phyloP scores from a whole-genome alignment of 164 flowering plant genomes.

The Umbellularia californica region DNA sequence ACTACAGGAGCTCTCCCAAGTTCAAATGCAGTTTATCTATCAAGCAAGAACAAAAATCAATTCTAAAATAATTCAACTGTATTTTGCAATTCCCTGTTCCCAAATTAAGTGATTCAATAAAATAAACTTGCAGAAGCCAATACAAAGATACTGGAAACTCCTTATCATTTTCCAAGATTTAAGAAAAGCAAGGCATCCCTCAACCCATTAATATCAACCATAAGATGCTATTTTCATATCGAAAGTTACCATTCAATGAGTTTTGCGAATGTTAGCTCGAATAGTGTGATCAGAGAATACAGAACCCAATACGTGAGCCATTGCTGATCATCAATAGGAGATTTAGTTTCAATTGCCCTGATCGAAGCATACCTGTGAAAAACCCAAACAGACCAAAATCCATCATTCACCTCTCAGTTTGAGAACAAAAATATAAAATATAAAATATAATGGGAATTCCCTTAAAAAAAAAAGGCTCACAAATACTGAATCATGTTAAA shows the following conservation, averaged over 20 bases:
- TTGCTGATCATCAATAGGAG: conserved; percentile 70
- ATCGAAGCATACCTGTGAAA: conserved; percentile 73
- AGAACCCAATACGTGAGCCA: conserved; percentile 93
- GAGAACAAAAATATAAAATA: background rate
- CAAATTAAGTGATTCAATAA: background rate
- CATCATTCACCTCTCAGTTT: background rate
- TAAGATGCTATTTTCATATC: background rate
- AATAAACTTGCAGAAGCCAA: no score
- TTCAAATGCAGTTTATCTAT: background rate
- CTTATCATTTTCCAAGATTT: no score
- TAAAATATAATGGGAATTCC: background rate
- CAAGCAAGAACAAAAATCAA: background rate
- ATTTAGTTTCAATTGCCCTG: conserved; percentile 77
- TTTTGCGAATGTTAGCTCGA: conserved; percentile 78
- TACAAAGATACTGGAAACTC: no score
- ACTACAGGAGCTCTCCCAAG: no score
- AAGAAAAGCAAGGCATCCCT: no score
- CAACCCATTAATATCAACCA: no score
- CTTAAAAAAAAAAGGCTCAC: background rate
- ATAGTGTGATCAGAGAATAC: conserved; percentile 73
- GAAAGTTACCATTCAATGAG: conserved; percentile 58
- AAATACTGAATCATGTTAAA: background rate
- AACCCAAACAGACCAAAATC: conserved; percentile 2
- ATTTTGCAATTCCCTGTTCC: background rate
- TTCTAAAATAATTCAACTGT: background rate